phyloP scores from a whole-genome alignment of 163 green algal genomes.

The Chlorella variabilis region DNA sequence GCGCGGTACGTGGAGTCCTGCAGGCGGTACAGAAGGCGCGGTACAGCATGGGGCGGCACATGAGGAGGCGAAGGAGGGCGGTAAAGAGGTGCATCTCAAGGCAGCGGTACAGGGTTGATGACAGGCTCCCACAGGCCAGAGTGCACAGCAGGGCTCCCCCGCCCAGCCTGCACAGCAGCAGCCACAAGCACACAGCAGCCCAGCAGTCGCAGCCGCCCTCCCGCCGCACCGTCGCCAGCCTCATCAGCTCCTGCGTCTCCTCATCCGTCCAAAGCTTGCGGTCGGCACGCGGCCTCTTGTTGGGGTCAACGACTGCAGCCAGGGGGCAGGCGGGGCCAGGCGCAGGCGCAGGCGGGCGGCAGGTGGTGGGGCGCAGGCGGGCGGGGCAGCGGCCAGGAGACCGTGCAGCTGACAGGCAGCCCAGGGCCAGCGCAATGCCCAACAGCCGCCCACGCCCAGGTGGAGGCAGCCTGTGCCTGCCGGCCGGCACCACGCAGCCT shows the following conservation, averaged over 20 bases:
- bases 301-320: conserved; percentile 5
- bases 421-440: neutral
- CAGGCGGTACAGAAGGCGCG: neutral
- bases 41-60: neutral
- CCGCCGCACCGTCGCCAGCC: conserved; percentile 7
- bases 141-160: neutral
- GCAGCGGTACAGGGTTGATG: too few species aligned
- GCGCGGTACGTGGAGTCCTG: conserved; percentile 3
- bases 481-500: too few species aligned
- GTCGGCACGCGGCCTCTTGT: conserved; percentile 34
- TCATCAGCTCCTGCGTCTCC: conserved; percentile 41
- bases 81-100: neutral
- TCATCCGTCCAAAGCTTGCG: conserved; percentile 48
- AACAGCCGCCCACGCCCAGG: too few species aligned
- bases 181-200: neutral
- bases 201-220: neutral
- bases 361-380: too few species aligned
- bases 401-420: neutral
- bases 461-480: too few species aligned
- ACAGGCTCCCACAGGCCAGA: too few species aligned
- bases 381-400: too few species aligned
- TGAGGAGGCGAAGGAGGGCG: too few species aligned
- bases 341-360: too few species aligned
- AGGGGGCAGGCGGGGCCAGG: neutral
- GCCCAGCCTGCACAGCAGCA: neutral